phyloP scores from a whole-genome alignment of 1,284 basidiomycete species.

The Gymnopus androsaceus region DNA sequence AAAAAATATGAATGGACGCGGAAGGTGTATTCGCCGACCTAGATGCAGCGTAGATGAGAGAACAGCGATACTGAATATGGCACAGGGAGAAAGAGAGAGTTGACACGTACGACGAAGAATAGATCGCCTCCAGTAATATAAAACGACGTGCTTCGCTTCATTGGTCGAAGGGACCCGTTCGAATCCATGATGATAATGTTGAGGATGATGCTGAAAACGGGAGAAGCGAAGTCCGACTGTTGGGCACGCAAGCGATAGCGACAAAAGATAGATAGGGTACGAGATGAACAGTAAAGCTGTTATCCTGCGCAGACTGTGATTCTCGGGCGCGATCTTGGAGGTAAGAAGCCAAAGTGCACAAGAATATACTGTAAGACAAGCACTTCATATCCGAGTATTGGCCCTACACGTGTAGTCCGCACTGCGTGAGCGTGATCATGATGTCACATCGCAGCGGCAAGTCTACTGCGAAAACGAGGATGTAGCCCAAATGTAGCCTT shows the following conservation, averaged over 20 bases:
- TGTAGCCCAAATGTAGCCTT: not conserved
- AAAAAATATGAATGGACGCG: slow-evolving; percentile 60
- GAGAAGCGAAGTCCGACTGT: too few species aligned
- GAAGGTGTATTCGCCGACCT: slow-evolving; percentile 51
- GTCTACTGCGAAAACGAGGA: too few species aligned
- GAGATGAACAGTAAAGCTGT: not conserved
- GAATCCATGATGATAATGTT: not conserved
- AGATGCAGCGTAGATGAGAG: slow-evolving; percentile 15
- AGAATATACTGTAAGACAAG: too few species aligned
- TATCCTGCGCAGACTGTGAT: not conserved
- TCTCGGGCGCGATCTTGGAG: not conserved
- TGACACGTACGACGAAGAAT: slow-evolving; percentile 12
- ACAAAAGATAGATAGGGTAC: not conserved
- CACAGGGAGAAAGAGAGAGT: not conserved
- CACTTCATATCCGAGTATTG: slow-evolving; percentile 53
- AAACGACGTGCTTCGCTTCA: not conserved
- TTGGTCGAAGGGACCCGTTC: slow-evolving; percentile 1
- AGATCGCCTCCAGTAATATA: slow-evolving; percentile 11
- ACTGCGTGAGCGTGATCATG: slow-evolving; percentile 8
- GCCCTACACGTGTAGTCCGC: slow-evolving; percentile 15
- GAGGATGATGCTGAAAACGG: too few species aligned
- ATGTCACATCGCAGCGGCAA: not conserved
- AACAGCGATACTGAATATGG: slow-evolving; percentile 1
- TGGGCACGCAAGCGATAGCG: not conserved
- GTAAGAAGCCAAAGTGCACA: slow-evolving; percentile 23